Base-by-base conservation (phyloP, 1,284 basidiomycete genomes). In the Sporisorium sorghi region DNA sequence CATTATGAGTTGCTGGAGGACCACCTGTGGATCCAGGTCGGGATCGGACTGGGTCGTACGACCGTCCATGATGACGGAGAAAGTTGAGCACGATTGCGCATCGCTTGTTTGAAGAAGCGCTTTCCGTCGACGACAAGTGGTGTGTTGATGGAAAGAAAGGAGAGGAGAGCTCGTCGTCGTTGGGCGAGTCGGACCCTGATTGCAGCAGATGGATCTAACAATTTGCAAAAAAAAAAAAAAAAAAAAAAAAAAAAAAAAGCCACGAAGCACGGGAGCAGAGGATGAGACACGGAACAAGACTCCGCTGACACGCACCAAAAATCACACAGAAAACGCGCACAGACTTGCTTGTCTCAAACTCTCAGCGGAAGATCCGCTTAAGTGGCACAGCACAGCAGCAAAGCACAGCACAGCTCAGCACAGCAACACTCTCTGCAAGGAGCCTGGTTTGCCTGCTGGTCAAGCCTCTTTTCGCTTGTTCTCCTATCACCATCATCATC, bases 31-130 rank as follows among this genome's bases (percentile, higher is more conserved):
- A 46, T 70, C 58, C 21, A 53, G 43, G 4, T 4, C 3, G 12
- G 48, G 32, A 35, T 39, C 26, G 17, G 57, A 48, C 49, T 53
- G 44, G 49, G 53, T 35, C 48, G 47, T 7, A 19, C 32, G 43
- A 60, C 67, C 67, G 49, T 70, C 61, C 67, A 70, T 70, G 53
- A 11, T 70, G 57, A 19, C 42, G 52, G 21, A n/a, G 30, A 19
- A 9, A 17, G 23, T n/a, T 8, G 42, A 47, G 30, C 42, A 35
- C 54, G 24, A 43, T 35, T 26, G 60, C 60, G 48, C 60, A 63
- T 63, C n/a, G 24, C 60, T 50, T 14, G 35, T 21, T 19, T 17
- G 42, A 44, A 24, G 24, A 40, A 26, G 39, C 51, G 37, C 47
- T 21, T 44, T 26, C 19, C 24, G 17, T 17, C 44, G 12, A 17